Conservation (phyloP, 2,329 filamentous ascomycete genomes). For the Coniochaeta sp. region DNA sequence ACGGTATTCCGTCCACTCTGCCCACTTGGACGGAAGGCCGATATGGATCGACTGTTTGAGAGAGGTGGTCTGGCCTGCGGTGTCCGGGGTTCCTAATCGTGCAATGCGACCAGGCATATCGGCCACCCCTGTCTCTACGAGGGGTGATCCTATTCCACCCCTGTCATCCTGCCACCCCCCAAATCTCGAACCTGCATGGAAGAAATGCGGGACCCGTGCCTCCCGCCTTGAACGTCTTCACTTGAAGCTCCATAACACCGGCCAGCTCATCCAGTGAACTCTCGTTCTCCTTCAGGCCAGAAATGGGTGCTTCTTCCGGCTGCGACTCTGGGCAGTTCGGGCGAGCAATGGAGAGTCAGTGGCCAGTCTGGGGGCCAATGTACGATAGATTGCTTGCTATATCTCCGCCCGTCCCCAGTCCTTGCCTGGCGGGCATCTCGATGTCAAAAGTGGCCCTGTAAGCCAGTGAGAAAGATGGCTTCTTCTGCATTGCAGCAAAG, state of each 20-base stretch:
- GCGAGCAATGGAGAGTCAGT: not conserved
- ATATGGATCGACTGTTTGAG: not conserved
- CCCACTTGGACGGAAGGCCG: not conserved
- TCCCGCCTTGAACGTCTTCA: slow-evolving; percentile 1
- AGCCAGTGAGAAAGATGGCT: not conserved
- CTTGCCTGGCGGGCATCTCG: not conserved
- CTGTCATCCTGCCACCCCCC: not conserved
- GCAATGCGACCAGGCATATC: slow-evolving; percentile 3
- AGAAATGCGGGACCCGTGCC: slow-evolving; percentile 2
- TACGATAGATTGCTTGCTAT: not conserved
- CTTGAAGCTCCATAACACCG: too few species aligned
- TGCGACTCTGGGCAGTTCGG: not conserved
- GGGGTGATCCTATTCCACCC: not conserved
- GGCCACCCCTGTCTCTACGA: not conserved
- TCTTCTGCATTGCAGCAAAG: not conserved
- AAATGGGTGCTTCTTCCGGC: slow-evolving; percentile 2
- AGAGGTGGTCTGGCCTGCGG: not conserved
- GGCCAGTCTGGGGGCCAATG: not conserved
- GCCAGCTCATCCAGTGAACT: too few species aligned
- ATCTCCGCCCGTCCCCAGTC: not conserved
- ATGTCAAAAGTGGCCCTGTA: not conserved
- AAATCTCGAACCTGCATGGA: slow-evolving; percentile 4
- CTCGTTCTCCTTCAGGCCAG: not conserved
- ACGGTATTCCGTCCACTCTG: not conserved
- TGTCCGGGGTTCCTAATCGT: not conserved